These are phyloP conservation scores for Pholiota conissans DNA, from an alignment of 768 basidiomycete species.

Conservation along the genomic window DNA sequence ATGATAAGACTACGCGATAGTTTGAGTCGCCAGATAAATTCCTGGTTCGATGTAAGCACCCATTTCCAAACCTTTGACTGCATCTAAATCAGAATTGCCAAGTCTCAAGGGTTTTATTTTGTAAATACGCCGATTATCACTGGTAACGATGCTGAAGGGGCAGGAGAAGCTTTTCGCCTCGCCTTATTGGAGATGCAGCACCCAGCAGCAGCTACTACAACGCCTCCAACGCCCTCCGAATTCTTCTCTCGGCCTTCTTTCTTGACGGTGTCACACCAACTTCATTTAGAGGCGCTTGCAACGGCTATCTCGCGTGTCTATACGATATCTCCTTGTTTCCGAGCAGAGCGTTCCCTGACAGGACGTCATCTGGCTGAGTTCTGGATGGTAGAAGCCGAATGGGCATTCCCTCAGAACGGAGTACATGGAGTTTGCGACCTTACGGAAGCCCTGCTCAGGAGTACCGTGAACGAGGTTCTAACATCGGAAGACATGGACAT, in stretches of 20 bases:
- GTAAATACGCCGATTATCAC: conserved; percentile 89
- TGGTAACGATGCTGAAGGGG: conserved; percentile 92
- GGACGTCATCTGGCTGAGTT: conserved; percentile 95
- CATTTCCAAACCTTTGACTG: neutral
- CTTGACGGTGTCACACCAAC: conserved; percentile 93
- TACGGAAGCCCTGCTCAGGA: conserved; percentile 36
- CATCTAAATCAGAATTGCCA: conserved; percentile 2
- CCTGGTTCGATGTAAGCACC: conserved; percentile 66
- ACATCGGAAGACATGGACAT: conserved; percentile 27
- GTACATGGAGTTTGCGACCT: conserved; percentile 45
- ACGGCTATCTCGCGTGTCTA: conserved; percentile 81
- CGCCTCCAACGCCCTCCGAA: conserved; percentile 33
- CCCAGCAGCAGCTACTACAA: conserved; percentile 23
- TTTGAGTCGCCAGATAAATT: conserved; percentile 54
- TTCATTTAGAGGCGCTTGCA: conserved; percentile 90
- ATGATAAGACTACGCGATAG: conserved; percentile 74
- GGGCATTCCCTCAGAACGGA: conserved; percentile 46
- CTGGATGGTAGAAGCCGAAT: conserved; percentile 99
- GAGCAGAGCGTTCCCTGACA: conserved; percentile 88
- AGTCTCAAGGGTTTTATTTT: conserved; percentile 79
- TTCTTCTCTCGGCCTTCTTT: conserved; percentile 80
- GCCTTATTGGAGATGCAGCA: conserved; percentile 36
- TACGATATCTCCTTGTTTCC: conserved; percentile 91
- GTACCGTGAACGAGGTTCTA: conserved; percentile 21
- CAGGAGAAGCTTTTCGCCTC: conserved; percentile 87